Base-by-base conservation (phyloP, 2,329 filamentous ascomycete species). In the Lachnellula subtilissima region DNA sequence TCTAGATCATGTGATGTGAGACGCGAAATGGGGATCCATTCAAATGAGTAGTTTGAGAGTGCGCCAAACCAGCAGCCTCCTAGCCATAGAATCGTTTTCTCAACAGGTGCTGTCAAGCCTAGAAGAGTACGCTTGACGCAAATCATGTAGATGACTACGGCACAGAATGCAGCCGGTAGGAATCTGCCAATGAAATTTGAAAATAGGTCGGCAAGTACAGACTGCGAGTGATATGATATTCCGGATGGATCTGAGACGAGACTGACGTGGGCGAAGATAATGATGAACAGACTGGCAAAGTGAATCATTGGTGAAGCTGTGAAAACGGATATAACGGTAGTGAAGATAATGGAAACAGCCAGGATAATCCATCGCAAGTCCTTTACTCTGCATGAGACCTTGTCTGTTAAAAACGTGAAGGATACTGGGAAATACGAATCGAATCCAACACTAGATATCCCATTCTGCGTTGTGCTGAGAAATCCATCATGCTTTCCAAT, bases 1-100 rank as follows among this genome's bases (percentile, higher is more conserved):
- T 87, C 75, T 42, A 99, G 83, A 69, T 99, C 94, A 69, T 95
- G 91, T 0, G 87, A 85, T 7, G 89, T 97, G n/a, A 99, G 79
- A 3, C 94, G 86, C 71, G 91, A 85, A 62, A 99, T 94, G 0
- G 94, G 94, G 59, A 99, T 97, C 73, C 89, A 88, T 65, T 91
- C 88, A 67, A 97, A 90, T 0, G 94, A 97, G 73, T 97, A 95
- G 73, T 97, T 97, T 67, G 93, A 93, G 63, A 97, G 74, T 1
- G 90, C 87, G n/a, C 92, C 94, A 39, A 97, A 84, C 87, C 94
- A 97, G 68, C 88, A 91, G 6, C 85, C 87, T 1, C 92, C 92
- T 1, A 97, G 78, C 87, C 91, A 97, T 28, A 97, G 78, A 2
- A 97, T 73, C 0, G 91, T 89, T 77, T 96, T 97, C 68, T 96